phyloP scores from a whole-genome alignment of 2,329 filamentous ascomycete genomes.

The Chalaropsis thielavioides region DNA sequence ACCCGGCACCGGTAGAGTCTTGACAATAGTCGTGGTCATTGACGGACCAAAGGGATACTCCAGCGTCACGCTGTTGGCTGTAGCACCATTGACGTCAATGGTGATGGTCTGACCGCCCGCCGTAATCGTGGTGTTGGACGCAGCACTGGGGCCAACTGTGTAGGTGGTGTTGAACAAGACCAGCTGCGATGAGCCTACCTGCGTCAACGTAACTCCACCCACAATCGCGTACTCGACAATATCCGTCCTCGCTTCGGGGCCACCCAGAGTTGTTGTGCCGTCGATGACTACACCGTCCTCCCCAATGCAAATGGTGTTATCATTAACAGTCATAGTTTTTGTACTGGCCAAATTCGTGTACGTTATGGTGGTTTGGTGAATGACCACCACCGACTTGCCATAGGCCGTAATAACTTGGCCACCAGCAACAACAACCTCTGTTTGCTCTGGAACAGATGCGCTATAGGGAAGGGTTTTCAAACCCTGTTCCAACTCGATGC shows the following conservation, averaged over 20 bases:
- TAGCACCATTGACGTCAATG: constrained; percentile 36
- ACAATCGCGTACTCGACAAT: constrained; percentile 33
- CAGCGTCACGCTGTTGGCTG: constrained; percentile 32
- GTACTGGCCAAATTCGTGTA: constrained; percentile 28
- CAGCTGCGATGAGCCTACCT: constrained; percentile 33
- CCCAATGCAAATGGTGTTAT: constrained; percentile 38
- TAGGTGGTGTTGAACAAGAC: constrained; percentile 38
- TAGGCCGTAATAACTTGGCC: constrained; percentile 34
- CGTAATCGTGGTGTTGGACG: constrained; percentile 30
- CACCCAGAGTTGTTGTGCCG: constrained; percentile 30
- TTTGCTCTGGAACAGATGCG: constrained; percentile 25
- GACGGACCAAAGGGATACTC: constrained; percentile 33
- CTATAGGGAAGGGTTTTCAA: constrained; percentile 26
- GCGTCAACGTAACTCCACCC: constrained; percentile 39
- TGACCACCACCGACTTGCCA: constrained; percentile 29
- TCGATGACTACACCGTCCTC: constrained; percentile 31
- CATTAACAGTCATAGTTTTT: constrained; percentile 31
- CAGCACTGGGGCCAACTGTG: constrained; percentile 33
- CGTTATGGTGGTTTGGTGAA: constrained; percentile 32
- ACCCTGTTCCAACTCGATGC: constrained; percentile 25
- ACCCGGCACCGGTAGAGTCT: constrained; percentile 27
- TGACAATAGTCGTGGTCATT: constrained; percentile 20
- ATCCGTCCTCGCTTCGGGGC: constrained; percentile 24
- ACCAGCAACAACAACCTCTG: constrained; percentile 33
- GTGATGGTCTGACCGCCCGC: constrained; percentile 35